Percentiles rank a stretch among this genome's conserved stretches.
These are phyloP conservation scores for Aspergillus ochraceus DNA, from an alignment of 2,329 filamentous ascomycete species.

Conservation along the genomic window DNA sequence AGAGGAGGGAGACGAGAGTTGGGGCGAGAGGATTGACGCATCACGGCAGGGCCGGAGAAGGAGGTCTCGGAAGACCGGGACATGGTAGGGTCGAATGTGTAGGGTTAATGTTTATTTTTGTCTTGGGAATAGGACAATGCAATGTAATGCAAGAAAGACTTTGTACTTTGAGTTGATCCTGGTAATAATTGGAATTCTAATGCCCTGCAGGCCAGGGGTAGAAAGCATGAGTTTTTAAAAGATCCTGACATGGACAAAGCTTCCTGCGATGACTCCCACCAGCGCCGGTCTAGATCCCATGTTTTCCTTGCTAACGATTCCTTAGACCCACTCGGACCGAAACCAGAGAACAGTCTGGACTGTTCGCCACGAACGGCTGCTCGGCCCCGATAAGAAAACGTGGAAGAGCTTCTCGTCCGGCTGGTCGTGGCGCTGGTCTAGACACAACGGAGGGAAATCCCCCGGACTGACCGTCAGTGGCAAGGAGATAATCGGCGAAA, in stretches of 20 bases:
- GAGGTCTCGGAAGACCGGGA: not conserved
- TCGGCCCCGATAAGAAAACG: not conserved
- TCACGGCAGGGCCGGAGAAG: conserved; percentile 1
- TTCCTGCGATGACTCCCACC: not conserved
- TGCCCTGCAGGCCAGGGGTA: not conserved
- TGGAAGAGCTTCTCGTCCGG: not conserved
- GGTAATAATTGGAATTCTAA: not conserved
- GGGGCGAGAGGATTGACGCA: conserved; percentile 11
- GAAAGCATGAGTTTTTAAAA: not conserved
- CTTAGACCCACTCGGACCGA: not conserved
- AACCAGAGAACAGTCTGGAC: not conserved
- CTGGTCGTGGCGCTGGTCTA: not conserved
- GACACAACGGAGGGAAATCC: too few species aligned
- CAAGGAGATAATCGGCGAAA: too few species aligned
- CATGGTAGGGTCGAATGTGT: not conserved
- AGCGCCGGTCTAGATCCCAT: not conserved
- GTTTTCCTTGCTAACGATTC: not conserved
- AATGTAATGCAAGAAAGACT: not conserved
- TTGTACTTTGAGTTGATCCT: not conserved
- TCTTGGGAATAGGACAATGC: not conserved
- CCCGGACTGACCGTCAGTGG: not conserved
- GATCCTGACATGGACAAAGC: not conserved
- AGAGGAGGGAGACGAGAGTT: conserved; percentile 20
- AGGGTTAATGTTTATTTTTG: not conserved
- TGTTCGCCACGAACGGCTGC: not conserved